Conservation (phyloP, 2,329 filamentous ascomycete species). For the Ophiocordyceps camponoti-floridani region DNA sequence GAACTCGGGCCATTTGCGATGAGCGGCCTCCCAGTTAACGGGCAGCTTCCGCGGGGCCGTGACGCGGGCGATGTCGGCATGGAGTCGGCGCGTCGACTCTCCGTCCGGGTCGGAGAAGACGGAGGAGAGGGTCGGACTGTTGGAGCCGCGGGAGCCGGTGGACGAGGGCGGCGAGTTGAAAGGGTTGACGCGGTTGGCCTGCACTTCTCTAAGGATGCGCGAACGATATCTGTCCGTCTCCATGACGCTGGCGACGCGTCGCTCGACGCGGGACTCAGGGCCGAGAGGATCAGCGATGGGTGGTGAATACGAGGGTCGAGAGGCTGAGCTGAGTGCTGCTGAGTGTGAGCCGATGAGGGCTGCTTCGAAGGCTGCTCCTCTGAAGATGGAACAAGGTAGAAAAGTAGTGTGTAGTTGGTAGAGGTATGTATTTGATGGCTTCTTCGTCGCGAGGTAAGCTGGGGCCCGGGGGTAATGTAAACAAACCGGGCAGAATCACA, state of each 20-base stretch:
- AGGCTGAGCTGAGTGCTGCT: too few species aligned
- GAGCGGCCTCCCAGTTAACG: slow-evolving; percentile 25
- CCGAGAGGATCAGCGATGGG: neutral
- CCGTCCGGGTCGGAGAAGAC: slow-evolving; percentile 33
- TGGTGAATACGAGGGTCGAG: too few species aligned
- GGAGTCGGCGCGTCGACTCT: slow-evolving; percentile 33
- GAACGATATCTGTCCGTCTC: slow-evolving; percentile 27
- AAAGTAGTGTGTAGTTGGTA: too few species aligned
- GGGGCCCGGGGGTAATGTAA: too few species aligned
- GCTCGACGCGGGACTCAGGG: neutral
- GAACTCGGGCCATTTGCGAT: slow-evolving; percentile 35
- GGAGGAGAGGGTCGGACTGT: slow-evolving; percentile 34
- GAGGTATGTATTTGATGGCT: too few species aligned
- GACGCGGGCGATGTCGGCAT: slow-evolving; percentile 28
- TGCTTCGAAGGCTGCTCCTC: too few species aligned
- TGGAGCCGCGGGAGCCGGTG: slow-evolving; percentile 37
- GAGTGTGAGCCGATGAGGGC: too few species aligned
- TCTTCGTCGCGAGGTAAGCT: too few species aligned
- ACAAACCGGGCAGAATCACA: too few species aligned
- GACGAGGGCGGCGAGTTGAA: slow-evolving; percentile 41
- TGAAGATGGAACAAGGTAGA: too few species aligned
- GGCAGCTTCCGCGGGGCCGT: slow-evolving; percentile 20
- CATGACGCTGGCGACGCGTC: slow-evolving; percentile 14
- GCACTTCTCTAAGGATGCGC: slow-evolving; percentile 32
- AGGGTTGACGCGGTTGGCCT: slow-evolving; percentile 32